Base-by-base conservation (phyloP, 2,329 filamentous ascomycete genomes). In the Colletotrichum sp. region DNA sequence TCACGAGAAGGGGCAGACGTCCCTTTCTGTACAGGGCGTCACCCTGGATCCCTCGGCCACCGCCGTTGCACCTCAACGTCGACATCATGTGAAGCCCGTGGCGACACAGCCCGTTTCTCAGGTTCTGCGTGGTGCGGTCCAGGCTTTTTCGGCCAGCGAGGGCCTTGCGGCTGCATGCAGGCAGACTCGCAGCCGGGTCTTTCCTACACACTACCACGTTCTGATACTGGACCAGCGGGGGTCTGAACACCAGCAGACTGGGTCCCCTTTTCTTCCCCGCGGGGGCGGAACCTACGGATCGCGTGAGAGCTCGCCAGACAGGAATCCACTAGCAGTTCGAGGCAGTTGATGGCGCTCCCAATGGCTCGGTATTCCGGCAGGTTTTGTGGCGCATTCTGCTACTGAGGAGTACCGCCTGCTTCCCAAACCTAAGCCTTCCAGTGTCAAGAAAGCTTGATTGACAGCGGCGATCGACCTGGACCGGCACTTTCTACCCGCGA, bases 201-300 rank as follows among this genome's bases (percentile, higher is more conserved):
- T 36, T 67, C 61, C 57, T 75, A 64, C 64, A 73, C 70, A 36
- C 73, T 63, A 72, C 57, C 57, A 32, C 43, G 57, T 72, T 75
- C 57, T 60, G 64, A 73, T 65, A 64, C 73, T 34, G 57, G 32
- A n/a, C 18, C 55, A 18, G 6, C n/a, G 43, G 73, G 32, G 57
- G 64, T 57, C 69, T 70, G 70, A 75, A 72, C 73, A 71, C 59
- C 64, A 21, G 28, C 28, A 28, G 73, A 34, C 36, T 52, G 26
- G 70, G 34, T 21, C 26, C 39, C 57, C 32, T 68, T 52, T 64
- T 57, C 36, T 52, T 67, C 59, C 57, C 70, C 52, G 55, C 55
- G 61, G 61, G 63, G 32, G 21, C 57, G 39, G 69, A 68, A 57
- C 24, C 30, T 68, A 55, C 43, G 43, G 43, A 36, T 68, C 59